Conservation (phyloP, 2,329 filamentous ascomycete genomes). For the Berkeleyomyces basicola region DNA sequence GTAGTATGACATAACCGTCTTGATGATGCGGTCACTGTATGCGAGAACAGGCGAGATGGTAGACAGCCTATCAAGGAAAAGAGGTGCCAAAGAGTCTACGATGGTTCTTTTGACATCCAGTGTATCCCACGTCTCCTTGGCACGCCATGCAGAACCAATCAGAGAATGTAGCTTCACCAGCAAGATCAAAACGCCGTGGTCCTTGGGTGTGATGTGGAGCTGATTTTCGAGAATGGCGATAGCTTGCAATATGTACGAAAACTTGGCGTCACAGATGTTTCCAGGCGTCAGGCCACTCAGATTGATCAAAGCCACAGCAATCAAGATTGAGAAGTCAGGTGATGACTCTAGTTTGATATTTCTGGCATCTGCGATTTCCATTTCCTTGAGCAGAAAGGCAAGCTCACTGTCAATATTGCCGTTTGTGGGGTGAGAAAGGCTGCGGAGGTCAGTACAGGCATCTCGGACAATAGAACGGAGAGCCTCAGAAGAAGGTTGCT, state of each 20-base stretch:
- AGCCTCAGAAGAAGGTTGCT: slow-evolving; percentile 20
- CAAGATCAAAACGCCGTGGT: slow-evolving; percentile 31
- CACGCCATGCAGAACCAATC: slow-evolving; percentile 32
- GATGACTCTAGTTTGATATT: slow-evolving; percentile 11
- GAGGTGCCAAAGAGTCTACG: slow-evolving; percentile 36
- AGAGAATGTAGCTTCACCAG: slow-evolving; percentile 35
- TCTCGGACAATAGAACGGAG: slow-evolving; percentile 24
- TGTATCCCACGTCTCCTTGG: slow-evolving; percentile 31
- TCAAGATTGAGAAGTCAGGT: slow-evolving; percentile 13
- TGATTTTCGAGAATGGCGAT: slow-evolving; percentile 34
- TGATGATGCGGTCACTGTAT: slow-evolving; percentile 18
- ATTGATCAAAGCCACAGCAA: slow-evolving; percentile 11
- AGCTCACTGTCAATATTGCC: slow-evolving; percentile 14
- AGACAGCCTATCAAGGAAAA: slow-evolving; percentile 39
- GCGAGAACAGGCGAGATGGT: slow-evolving; percentile 28
- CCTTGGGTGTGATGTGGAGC: slow-evolving; percentile 27
- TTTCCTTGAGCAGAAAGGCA: slow-evolving; percentile 2
- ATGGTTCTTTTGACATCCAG: slow-evolving; percentile 40
- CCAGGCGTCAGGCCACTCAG: slow-evolving; percentile 2
- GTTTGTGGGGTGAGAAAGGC: slow-evolving; percentile 1
- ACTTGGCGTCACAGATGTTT: neutral
- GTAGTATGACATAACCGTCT: slow-evolving; percentile 21
- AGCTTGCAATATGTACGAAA: slow-evolving; percentile 29
- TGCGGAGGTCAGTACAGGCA: slow-evolving; percentile 4
- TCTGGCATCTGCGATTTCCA: slow-evolving; percentile 5